Evolutionary conservation across 495 filamentous ascomycete species (phyloP), one percentile per base, ranked within the genome.

Genomic region (Evansstolkia leycettana): DNA sequence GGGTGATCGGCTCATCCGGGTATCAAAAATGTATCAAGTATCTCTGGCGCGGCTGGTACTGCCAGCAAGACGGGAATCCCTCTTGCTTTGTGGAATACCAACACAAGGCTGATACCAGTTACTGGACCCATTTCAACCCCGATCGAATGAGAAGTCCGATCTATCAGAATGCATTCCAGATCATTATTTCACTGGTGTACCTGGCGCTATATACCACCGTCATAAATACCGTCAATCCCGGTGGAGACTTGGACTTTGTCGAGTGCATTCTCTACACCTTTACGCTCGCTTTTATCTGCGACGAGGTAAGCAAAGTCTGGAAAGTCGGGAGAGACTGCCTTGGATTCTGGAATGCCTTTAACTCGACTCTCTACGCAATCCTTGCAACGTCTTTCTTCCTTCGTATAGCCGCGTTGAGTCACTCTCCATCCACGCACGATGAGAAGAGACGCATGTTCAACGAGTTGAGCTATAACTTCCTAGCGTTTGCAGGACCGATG

Each of bases 341-440:
- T 36, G 76, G 80, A 19, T 98, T 98, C 47, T 96, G 89, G 90
- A 94, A 88, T 43, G 80, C 81, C 10, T 94, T 96, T 65, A 98
- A 96, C 54, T 64, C 69, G 12, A 73, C 78, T 0, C 69, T 98
- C 2, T 98, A 96, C 56, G 50, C 67, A 0, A 54, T 94, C 0
- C 67, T 98, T 4, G 72, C 70, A 5, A 69, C 83, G 1, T 88
- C 82, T 10, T 80, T 98, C 37, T 59, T 80, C 30, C 57, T 83
- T 26, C 75, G 90, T 14, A 68, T 92, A 50, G 70, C 87, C 36
- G 90, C 86, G 11, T 62, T 94, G 10, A 61, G 65, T 15, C 75
- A 90, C 46, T 67, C 67, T 1, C 27, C 63, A 0, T 51, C 56
- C 1, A 58, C 60, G 3, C 55, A 70, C 12, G 67, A 72, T 37